These are phyloP conservation scores for Phytomonas sp. DNA, from an alignment of 208 protist genomes.

Conservation along the genomic window DNA sequence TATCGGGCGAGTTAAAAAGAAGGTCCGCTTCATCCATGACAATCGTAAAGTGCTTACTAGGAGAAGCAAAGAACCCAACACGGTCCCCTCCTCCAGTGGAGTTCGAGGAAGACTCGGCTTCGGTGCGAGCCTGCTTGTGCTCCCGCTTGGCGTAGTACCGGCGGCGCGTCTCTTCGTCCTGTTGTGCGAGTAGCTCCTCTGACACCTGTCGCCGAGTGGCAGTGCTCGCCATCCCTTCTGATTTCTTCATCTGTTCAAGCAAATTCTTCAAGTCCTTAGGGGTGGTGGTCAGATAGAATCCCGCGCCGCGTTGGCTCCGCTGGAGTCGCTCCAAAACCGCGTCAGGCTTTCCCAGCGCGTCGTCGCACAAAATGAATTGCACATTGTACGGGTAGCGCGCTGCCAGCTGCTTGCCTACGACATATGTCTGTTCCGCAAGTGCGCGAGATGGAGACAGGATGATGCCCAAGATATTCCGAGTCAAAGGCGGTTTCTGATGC, in stretches of 20 bases:
- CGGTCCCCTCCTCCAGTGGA: neutral
- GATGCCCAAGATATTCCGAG: conserved; percentile 54
- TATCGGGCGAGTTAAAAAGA: conserved; percentile 59
- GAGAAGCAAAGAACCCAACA: conserved; percentile 10
- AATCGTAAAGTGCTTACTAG: conserved; percentile 43
- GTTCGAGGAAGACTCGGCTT: neutral
- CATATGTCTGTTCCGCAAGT: conserved; percentile 82
- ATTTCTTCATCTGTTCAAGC: conserved; percentile 20
- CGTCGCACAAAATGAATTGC: conserved; percentile 73
- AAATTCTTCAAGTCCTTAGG: conserved; percentile 61
- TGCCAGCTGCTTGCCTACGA: conserved; percentile 61
- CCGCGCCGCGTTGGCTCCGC: conserved; percentile 43
- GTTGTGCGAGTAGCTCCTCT: conserved; percentile 26
- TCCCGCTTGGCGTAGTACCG: conserved; percentile 20
- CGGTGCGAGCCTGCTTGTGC: neutral
- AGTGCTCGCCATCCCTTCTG: neutral
- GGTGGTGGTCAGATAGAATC: conserved; percentile 73
- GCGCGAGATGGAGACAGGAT: conserved; percentile 79
- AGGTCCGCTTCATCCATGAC: conserved; percentile 87
- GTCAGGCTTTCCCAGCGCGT: conserved; percentile 32
- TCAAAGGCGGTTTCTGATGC: conserved; percentile 48
- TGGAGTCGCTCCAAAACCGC: conserved; percentile 35
- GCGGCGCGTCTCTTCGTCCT: conserved; percentile 45
- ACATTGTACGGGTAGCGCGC: conserved; percentile 67
- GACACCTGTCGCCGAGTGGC: conserved; percentile 5